Evolutionary conservation across 2,329 filamentous ascomycete species (phyloP).

Genomic region (Colletotrichum chlorophyti): DNA sequence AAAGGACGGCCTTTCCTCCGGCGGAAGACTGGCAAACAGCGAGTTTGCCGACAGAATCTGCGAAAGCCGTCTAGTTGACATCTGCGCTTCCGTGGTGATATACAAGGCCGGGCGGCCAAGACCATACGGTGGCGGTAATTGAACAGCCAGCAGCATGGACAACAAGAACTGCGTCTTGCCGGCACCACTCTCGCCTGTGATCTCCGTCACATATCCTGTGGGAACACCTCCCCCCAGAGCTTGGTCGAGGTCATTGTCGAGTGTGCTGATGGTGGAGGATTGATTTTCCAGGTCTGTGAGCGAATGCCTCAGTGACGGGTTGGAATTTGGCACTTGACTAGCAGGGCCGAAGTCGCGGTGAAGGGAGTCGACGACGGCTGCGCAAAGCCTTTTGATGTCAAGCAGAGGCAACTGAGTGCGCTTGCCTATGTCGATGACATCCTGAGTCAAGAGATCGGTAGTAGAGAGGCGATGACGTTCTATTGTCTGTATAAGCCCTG

Average conservation of each 20-base stretch:
- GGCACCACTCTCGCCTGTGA: constrained; percentile 90
- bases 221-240: constrained; percentile 80
- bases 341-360: constrained; percentile 61
- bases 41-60: constrained; percentile 79
- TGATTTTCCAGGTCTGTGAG: constrained; percentile 19
- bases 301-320: constrained; percentile 9
- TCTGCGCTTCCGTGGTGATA: constrained; percentile 88
- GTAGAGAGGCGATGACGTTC: constrained; percentile 81
- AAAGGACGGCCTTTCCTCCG: constrained; percentile 62
- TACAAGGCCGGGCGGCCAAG: constrained; percentile 82
- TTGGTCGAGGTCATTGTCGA: constrained; percentile 76
- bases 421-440: constrained; percentile 83
- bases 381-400: constrained; percentile 78
- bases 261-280: constrained; percentile 73
- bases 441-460: constrained; percentile 84
- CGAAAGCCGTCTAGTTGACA: constrained; percentile 80
- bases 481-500: constrained; percentile 78
- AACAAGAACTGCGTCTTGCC: constrained; percentile 96
- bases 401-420: constrained; percentile 82
- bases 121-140: constrained; percentile 78
- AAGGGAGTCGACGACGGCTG: constrained; percentile 70
- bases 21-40: constrained; percentile 50
- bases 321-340: not conserved
- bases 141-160: constrained; percentile 81
- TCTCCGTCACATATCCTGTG: constrained; percentile 82